Evolutionary conservation across 1,284 basidiomycete species (phyloP).

Genomic region (Fomes fomentarius): DNA sequence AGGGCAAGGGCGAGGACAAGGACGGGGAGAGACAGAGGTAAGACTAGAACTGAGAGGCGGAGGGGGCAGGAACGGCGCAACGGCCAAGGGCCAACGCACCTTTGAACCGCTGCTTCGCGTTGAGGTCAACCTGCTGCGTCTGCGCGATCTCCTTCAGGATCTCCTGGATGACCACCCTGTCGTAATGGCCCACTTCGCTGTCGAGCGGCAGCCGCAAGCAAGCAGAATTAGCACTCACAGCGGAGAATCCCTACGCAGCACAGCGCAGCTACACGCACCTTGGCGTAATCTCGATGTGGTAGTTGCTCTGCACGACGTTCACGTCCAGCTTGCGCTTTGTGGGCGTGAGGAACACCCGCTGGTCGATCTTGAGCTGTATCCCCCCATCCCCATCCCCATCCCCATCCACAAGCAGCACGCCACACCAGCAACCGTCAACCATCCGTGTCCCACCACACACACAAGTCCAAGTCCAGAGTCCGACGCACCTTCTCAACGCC

Average conservation of each 20-base stretch:
- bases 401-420: background rate
- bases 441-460: background rate
- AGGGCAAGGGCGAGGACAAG: too few relatives aligned
- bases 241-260: too few relatives aligned
- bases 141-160: conserved; percentile 98
- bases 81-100: too few relatives aligned
- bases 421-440: too few relatives aligned
- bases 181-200: conserved; percentile 96
- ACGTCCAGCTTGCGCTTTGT: conserved; percentile 95
- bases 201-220: background rate
- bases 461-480: background rate
- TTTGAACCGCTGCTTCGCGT: conserved; percentile 96
- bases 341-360: conserved; percentile 94
- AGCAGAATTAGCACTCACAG: too few relatives aligned
- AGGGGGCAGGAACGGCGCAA: background rate
- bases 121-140: conserved; percentile 97
- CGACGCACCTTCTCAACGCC: conserved; percentile 86
- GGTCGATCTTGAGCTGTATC: conserved; percentile 95
- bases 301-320: conserved; percentile 97
- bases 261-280: conserved; percentile 57
- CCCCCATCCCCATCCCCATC: too few relatives aligned
- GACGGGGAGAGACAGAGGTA: too few relatives aligned
- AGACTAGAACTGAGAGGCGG: too few relatives aligned
- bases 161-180: conserved; percentile 96
- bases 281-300: conserved; percentile 97